Base-by-base conservation (phyloP, 257 asterid genomes). In the Plantago major region DNA sequence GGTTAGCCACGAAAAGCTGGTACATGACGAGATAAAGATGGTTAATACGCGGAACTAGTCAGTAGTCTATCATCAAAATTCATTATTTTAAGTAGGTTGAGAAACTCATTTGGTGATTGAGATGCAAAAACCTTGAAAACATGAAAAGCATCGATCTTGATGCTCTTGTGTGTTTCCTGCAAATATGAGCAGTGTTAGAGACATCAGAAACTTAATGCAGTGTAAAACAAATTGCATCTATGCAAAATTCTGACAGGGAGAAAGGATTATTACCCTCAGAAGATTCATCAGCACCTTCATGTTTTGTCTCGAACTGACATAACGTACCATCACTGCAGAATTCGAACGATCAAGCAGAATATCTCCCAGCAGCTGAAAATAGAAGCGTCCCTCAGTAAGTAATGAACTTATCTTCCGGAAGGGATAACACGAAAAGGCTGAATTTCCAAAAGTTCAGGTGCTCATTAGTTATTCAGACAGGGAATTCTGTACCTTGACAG, bases 1-100 rank as follows among this genome's bases (percentile, higher is more conserved):
- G 83, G 74, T 93, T 89, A 53, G 97, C 99, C 71, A 93, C 97
- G 33, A 89, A 93, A 43, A 93, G 97, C 96, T 91, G 81, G 69
- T 66, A 63, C 26, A 67, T 19, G 62, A 38, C 11, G 6, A 16
- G 38, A 57, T 33, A 4, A 51, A 15, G 42, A 38, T 13, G 6
- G 51, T 64, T 14, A 65, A 69, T 9, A 7, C 6, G 37, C 8
- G 48, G 60, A 66, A 55, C 42, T 46, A 37, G 49, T 22, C 33
- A 6, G 55, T 7, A 62, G 50, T 37, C 37, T 10, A 56, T 43
- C 11, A 60, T 48, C 3, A 46, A n/a, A n/a, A n/a, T n/a, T n/a
- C n/a, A n/a, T n/a, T n/a, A 22, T 22, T 67, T 16, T 22, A 54
- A 37, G 0, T 3, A 22, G 50, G 58, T 3, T 28, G 60, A 30